A percentile compares a stretch with the other conserved stretches of the same genome.
Evolutionary conservation across 2,329 filamentous ascomycete genomes (phyloP).

Genomic region (Xylariaceae sp.): DNA sequence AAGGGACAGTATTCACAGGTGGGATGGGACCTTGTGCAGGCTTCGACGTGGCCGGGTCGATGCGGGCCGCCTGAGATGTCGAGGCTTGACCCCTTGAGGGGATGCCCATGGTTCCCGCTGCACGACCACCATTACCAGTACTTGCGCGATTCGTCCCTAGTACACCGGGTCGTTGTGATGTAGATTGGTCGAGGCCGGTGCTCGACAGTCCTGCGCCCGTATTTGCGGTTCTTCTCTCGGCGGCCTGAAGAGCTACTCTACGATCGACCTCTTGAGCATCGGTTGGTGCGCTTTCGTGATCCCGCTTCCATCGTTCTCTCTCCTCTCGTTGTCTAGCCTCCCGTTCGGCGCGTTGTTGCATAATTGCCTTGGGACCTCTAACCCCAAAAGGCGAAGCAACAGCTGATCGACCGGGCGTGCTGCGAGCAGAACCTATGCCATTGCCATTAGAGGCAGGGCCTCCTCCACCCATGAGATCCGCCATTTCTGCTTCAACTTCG

Average conservation of each 20-base stretch:
- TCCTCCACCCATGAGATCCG: slow-evolving; percentile 63
- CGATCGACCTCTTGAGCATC: slow-evolving; percentile 57
- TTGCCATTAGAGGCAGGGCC: slow-evolving; percentile 53
- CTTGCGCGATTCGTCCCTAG: slow-evolving; percentile 22
- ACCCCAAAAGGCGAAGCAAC: slow-evolving; percentile 61
- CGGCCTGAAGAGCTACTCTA: slow-evolving; percentile 43
- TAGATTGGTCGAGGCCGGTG: slow-evolving; percentile 21
- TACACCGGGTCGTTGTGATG: slow-evolving; percentile 22
- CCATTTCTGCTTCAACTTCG: slow-evolving; percentile 90
- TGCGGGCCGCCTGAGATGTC: slow-evolving; percentile 24
- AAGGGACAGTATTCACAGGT: slow-evolving; percentile 18
- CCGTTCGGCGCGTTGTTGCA: slow-evolving; percentile 76
- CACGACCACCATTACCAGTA: slow-evolving; percentile 20
- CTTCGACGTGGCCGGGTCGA: slow-evolving; percentile 22
- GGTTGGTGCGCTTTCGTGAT: slow-evolving; percentile 32
- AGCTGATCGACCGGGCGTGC: slow-evolving; percentile 41
- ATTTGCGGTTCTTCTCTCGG: slow-evolving; percentile 35
- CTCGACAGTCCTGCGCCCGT: slow-evolving; percentile 36
- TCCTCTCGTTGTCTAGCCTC: slow-evolving; percentile 65
- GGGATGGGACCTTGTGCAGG: slow-evolving; percentile 19
- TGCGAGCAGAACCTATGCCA: slow-evolving; percentile 42
- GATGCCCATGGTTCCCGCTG: slow-evolving; percentile 17
- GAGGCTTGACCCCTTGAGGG: slow-evolving; percentile 22
- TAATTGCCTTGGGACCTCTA: slow-evolving; percentile 81
- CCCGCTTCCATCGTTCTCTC: slow-evolving; percentile 47